Percentiles rank a stretch among this genome's conserved stretches.
These are phyloP conservation scores for Boletus sp. DNA, from an alignment of 1,284 basidiomycete genomes.

Conservation along the genomic window DNA sequence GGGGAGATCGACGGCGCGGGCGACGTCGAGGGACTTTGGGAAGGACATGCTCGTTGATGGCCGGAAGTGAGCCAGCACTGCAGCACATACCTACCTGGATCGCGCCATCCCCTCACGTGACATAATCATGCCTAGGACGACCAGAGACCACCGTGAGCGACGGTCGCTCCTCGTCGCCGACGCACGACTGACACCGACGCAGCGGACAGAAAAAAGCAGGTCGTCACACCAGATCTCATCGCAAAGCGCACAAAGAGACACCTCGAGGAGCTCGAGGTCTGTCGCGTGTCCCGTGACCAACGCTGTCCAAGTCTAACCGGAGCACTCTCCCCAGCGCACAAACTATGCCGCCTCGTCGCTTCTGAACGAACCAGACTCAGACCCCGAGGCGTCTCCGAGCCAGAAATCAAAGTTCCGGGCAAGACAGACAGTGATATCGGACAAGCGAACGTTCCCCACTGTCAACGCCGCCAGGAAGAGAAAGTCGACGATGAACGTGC, in stretches of 20 bases:
- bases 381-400: conserved; percentile 26
- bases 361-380: conserved; percentile 45
- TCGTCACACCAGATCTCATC: conserved; percentile 59
- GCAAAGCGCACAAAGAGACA: conserved; percentile 71
- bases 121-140: conserved; percentile 24
- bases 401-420: conserved; percentile 56
- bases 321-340: conserved; percentile 49
- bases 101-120: conserved; percentile 27
- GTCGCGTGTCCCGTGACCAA: too few species aligned
- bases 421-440: conserved; percentile 63
- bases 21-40: conserved; percentile 24
- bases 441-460: conserved; percentile 51
- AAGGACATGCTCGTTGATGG: conserved; percentile 19
- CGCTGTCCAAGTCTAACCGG: conserved; percentile 8
- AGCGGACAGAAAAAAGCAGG: conserved; percentile 48
- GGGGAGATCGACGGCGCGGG: conserved; percentile 45
- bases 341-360: conserved; percentile 62
- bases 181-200: conserved; percentile 11
- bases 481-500: conserved; percentile 76
- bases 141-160: conserved; percentile 39
- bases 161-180: neutral
- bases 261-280: conserved; percentile 78
- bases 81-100: conserved; percentile 3
- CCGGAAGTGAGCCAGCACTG: too few species aligned
- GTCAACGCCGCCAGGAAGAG: conserved; percentile 49